A percentile compares a stretch with the other conserved stretches of the same genome.
Conservation (phyloP, 129 eudicot species). For the Calendula officinalis region DNA sequence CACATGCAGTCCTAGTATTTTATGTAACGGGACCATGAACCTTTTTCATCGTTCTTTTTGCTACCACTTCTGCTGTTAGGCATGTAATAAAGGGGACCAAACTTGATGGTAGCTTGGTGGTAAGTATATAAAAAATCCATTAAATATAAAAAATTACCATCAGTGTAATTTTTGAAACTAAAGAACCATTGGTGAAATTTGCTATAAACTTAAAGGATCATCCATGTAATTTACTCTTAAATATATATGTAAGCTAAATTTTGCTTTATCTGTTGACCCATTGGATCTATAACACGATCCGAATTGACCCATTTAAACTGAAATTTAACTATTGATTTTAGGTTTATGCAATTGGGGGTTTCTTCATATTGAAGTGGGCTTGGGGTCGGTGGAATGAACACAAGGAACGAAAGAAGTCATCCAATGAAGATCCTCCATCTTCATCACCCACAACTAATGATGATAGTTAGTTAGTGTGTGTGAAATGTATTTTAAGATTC, state of each 20-base stretch:
- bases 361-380: slow-evolving; percentile 77
- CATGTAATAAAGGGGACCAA: slow-evolving; percentile 7
- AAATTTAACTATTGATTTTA: slow-evolving; percentile 18
- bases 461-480: slow-evolving; percentile 45
- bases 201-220: too few species aligned
- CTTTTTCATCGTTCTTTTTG: slow-evolving; percentile 1
- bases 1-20: slow-evolving; percentile 18
- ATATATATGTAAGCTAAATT: too few species aligned
- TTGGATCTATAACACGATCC: too few species aligned
- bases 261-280: too few species aligned
- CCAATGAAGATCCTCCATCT: slow-evolving; percentile 50
- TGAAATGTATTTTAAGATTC: slow-evolving; percentile 16
- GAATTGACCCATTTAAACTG: too few species aligned
- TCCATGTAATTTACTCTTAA: too few species aligned
- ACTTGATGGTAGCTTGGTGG: slow-evolving; percentile 13
- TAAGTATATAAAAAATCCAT: not conserved
- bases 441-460: slow-evolving; percentile 26
- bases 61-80: slow-evolving; percentile 23
- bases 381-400: slow-evolving; percentile 83
- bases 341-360: slow-evolving; percentile 93
- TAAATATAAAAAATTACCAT: too few species aligned
- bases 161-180: too few species aligned
- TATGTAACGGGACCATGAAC: slow-evolving; percentile 1
- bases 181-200: too few species aligned
- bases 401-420: slow-evolving; percentile 49